Conservation (phyloP, 441 rosid species). For the Codiaeum variegatum region DNA sequence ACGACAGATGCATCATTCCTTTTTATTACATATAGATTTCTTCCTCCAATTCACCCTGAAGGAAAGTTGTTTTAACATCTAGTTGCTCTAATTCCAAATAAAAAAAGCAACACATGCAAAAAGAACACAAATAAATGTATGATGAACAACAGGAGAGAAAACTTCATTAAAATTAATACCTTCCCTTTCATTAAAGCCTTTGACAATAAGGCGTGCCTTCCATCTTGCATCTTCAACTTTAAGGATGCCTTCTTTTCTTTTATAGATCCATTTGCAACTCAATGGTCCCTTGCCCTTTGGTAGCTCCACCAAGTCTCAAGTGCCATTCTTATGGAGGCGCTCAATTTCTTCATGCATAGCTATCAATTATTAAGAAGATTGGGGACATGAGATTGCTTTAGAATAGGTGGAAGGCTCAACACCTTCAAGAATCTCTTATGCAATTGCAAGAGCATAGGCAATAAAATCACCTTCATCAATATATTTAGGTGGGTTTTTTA, state of each 20-base stretch:
- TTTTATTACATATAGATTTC: not conserved
- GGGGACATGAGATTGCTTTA: not conserved
- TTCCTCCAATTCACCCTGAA: too few species aligned
- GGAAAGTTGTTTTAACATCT: not conserved
- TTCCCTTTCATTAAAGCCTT: not conserved
- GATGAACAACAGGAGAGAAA: not conserved
- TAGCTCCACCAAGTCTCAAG: conserved; percentile 3
- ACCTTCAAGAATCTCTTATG: not conserved
- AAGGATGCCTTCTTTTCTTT: not conserved
- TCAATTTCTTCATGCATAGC: too few species aligned
- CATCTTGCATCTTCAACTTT: not conserved
- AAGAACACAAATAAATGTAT: not conserved
- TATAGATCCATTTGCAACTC: conserved; percentile 4
- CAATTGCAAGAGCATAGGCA: not conserved
- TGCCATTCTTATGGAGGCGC: conserved; percentile 6
- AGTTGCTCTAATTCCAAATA: not conserved
- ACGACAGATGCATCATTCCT: not conserved
- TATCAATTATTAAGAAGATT: not conserved
- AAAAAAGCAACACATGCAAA: not conserved
- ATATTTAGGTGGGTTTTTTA: not conserved
- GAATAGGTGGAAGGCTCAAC: not conserved
- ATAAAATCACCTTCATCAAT: not conserved
- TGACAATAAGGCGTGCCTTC: not conserved
- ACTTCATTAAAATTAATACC: too few species aligned
- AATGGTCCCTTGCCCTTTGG: not conserved